Conservation (phyloP, 2,329 filamentous ascomycete species). For the Fusarium marasasianum region DNA sequence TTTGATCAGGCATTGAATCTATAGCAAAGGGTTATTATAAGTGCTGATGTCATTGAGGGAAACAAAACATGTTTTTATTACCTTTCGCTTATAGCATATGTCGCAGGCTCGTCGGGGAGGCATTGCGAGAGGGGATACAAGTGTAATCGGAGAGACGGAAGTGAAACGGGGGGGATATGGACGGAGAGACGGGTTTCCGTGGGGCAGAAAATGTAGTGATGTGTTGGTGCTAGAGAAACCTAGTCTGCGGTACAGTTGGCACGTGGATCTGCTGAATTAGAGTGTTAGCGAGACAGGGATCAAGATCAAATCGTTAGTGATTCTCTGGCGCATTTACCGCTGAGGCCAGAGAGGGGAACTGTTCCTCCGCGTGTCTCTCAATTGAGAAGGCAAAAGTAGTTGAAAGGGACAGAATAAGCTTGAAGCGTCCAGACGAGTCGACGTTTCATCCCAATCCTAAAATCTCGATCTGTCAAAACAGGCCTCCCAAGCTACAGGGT, state of each 20-base stretch:
- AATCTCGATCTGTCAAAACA: not conserved
- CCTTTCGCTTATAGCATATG: constrained; percentile 36
- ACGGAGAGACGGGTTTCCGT: constrained; percentile 18
- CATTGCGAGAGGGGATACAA: not conserved
- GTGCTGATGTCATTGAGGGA: not conserved
- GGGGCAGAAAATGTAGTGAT: not conserved
- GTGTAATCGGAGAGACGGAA: constrained; percentile 35
- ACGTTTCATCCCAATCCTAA: not conserved
- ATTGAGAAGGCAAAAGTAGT: not conserved
- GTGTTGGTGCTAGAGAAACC: not conserved
- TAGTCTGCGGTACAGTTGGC: not conserved
- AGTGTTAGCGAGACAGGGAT: not conserved
- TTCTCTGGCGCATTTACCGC: not conserved
- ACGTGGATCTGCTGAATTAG: not conserved
- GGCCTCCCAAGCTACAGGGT: not conserved
- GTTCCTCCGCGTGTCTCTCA: not conserved
- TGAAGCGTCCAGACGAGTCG: not conserved
- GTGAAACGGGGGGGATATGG: not conserved
- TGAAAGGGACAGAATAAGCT: not conserved
- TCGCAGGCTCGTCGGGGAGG: constrained; percentile 35
- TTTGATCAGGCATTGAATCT: constrained; percentile 39
- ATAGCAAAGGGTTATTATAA: not conserved
- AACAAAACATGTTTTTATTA: not conserved
- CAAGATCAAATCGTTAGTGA: not conserved
- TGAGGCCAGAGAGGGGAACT: not conserved